Percentiles rank a stretch among this genome's conserved stretches.
Evolutionary conservation across 2,329 filamentous ascomycete species (phyloP).

Genomic region (Seiridium cupressi): DNA sequence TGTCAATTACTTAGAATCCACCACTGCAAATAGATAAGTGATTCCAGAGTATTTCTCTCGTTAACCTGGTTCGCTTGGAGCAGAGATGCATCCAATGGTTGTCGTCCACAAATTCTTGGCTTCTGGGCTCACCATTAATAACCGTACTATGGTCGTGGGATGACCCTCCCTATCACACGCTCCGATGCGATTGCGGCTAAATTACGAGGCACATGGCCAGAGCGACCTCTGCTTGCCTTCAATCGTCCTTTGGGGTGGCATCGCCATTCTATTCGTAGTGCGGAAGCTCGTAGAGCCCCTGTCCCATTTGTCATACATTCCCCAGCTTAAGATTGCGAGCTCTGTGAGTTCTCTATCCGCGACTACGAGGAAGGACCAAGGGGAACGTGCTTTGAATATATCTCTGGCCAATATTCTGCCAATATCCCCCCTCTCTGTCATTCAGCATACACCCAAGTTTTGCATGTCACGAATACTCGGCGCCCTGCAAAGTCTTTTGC

Average conservation of each 20-base stretch:
- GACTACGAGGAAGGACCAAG: not conserved
- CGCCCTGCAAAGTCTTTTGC: too few relatives aligned
- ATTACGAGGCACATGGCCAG: not conserved
- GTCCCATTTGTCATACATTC: not conserved
- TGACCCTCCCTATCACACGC: not conserved
- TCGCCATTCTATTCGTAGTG: not conserved
- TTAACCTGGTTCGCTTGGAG: too few relatives aligned
- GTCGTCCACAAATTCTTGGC: not conserved
- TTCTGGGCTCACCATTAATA: not conserved
- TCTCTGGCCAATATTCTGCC: not conserved
- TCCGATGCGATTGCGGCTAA: not conserved
- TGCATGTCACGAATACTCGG: too few relatives aligned
- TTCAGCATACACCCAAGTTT: too few relatives aligned
- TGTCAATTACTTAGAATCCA: too few relatives aligned
- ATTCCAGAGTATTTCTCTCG: too few relatives aligned
- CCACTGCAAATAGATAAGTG: too few relatives aligned
- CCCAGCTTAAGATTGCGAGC: not conserved
- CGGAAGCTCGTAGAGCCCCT: not conserved
- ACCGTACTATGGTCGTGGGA: not conserved
- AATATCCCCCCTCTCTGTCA: not conserved
- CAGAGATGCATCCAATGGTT: too few relatives aligned
- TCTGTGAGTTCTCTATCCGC: not conserved
- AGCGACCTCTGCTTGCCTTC: not conserved
- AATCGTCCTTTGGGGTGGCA: not conserved
- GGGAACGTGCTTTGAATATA: not conserved